A percentile compares a stretch with the other conserved stretches of the same genome.
Evolutionary conservation across 192 early-diverging fungal genomes (phyloP).

Genomic region (Coemansia sp.): DNA sequence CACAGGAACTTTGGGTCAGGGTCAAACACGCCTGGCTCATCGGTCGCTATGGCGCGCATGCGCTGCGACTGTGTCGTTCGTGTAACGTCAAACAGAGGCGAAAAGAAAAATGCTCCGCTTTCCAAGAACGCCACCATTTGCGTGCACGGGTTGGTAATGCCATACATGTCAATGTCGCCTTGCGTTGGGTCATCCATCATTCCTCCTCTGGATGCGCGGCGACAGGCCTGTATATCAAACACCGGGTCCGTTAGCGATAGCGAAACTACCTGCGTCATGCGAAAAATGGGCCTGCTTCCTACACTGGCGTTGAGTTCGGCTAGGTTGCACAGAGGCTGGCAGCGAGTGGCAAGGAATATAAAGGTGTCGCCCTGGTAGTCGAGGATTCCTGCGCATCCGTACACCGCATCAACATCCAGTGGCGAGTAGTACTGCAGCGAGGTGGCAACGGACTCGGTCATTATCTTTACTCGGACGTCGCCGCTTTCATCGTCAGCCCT

Average conservation of each 20-base stretch:
- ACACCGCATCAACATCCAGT: slow-evolving; percentile 46
- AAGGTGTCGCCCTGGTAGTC: slow-evolving; percentile 63
- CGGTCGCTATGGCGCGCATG: slow-evolving; percentile 25
- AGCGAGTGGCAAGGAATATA: slow-evolving; percentile 65
- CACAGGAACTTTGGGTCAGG: slow-evolving; percentile 80
- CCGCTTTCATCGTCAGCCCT: slow-evolving; percentile 2
- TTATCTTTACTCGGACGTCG: slow-evolving; percentile 12
- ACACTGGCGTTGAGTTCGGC: slow-evolving; percentile 57
- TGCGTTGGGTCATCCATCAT: slow-evolving; percentile 47
- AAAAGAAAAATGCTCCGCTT: slow-evolving; percentile 91
- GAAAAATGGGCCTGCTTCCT: slow-evolving; percentile 44
- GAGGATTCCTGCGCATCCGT: slow-evolving; percentile 46
- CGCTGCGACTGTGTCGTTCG: slow-evolving; percentile 70
- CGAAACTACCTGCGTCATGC: slow-evolving; percentile 69
- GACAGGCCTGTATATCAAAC: slow-evolving; percentile 60
- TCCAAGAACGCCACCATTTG: slow-evolving; percentile 75
- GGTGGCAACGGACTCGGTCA: slow-evolving; percentile 11
- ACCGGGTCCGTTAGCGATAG: slow-evolving; percentile 71
- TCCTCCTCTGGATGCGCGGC: slow-evolving; percentile 29
- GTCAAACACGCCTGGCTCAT: slow-evolving; percentile 44
- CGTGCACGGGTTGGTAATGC: slow-evolving; percentile 69
- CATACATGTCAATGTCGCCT: slow-evolving; percentile 31
- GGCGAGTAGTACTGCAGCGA: slow-evolving; percentile 28
- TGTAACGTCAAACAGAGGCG: slow-evolving; percentile 84
- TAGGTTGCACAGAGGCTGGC: slow-evolving; percentile 60